These are phyloP conservation scores for Sclerotinia glacialis DNA, from an alignment of 2,329 filamentous ascomycete genomes.

Conservation along the genomic window DNA sequence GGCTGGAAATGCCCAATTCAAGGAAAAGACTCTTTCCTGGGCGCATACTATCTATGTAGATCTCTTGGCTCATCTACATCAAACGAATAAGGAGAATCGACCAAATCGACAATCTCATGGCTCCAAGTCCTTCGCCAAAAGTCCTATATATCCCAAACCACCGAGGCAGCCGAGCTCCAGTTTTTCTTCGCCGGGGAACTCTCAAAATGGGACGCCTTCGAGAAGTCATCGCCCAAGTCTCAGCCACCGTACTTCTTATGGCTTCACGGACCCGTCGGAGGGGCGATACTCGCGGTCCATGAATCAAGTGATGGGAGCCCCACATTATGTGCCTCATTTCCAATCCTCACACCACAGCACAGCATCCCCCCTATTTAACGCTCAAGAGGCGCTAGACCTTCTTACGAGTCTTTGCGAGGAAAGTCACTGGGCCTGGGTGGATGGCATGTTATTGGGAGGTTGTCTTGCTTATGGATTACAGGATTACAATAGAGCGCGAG, in stretches of 20 bases:
- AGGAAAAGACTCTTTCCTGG: constrained; percentile 64
- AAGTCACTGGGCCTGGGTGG: constrained; percentile 82
- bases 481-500: constrained; percentile 72
- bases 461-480: constrained; percentile 89
- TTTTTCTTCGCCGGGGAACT: constrained; percentile 25
- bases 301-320: constrained; percentile 29
- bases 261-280: constrained; percentile 21
- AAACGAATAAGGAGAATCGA: constrained; percentile 50
- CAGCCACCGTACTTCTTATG: constrained; percentile 11
- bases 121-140: constrained; percentile 45
- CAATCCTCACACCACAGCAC: constrained; percentile 26
- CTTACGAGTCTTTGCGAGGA: constrained; percentile 74
- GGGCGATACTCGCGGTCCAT: constrained; percentile 24
- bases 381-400: constrained; percentile 64
- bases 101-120: constrained; percentile 38
- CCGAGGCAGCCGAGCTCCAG: constrained; percentile 37
- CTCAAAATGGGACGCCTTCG: neutral
- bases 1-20: constrained; percentile 51
- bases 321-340: constrained; percentile 35
- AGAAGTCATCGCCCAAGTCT: constrained; percentile 11
- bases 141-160: constrained; percentile 54
- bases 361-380: constrained; percentile 44
- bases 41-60: constrained; percentile 73
- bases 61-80: constrained; percentile 63
- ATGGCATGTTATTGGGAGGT: constrained; percentile 87